A percentile compares a stretch with the other conserved stretches of the same genome.
Evolutionary conservation across 169 alveolate genomes (phyloP).

Genomic region (Cyclospora cayetanensis): DNA sequence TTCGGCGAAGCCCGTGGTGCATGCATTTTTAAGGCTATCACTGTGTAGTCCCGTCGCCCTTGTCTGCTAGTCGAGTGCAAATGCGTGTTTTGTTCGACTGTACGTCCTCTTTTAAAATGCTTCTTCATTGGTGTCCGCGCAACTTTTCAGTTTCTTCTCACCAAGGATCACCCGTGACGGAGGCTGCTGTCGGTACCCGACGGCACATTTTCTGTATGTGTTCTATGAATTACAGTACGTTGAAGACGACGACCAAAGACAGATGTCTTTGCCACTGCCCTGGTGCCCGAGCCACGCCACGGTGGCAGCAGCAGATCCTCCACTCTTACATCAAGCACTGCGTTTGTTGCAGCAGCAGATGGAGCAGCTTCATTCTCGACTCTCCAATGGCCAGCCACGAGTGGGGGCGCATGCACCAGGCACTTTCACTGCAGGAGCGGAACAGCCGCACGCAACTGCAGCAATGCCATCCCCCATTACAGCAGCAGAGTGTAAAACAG

Average conservation of each 20-base stretch:
- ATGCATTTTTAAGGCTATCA: no score
- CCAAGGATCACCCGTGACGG: no score
- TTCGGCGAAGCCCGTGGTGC: no score
- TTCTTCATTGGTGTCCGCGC: no score
- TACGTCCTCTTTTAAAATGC: no score
- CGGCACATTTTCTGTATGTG: no score
- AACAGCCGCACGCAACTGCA: neutral
- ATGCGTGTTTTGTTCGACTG: no score
- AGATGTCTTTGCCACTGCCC: conserved; percentile 2
- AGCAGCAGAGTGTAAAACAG: conserved; percentile 23
- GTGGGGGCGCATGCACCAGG: neutral
- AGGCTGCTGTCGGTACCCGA: no score
- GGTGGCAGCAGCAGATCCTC: conserved; percentile 16
- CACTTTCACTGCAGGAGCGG: neutral
- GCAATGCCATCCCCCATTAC: neutral
- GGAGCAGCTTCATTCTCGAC: no score
- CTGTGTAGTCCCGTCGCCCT: no score
- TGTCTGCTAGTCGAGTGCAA: no score
- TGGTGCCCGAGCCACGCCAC: conserved; percentile 17
- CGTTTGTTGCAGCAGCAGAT: conserved; percentile 25
- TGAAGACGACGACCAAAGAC: conserved; percentile 23
- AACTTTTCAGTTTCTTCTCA: no score
- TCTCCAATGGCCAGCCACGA: neutral
- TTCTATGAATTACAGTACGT: neutral
- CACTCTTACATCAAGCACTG: conserved; percentile 1